Percentiles rank a stretch among this genome's conserved stretches.
Evolutionary conservation across 2,329 filamentous ascomycete genomes (phyloP).

Genomic region (Epicoccum sorghinum): DNA sequence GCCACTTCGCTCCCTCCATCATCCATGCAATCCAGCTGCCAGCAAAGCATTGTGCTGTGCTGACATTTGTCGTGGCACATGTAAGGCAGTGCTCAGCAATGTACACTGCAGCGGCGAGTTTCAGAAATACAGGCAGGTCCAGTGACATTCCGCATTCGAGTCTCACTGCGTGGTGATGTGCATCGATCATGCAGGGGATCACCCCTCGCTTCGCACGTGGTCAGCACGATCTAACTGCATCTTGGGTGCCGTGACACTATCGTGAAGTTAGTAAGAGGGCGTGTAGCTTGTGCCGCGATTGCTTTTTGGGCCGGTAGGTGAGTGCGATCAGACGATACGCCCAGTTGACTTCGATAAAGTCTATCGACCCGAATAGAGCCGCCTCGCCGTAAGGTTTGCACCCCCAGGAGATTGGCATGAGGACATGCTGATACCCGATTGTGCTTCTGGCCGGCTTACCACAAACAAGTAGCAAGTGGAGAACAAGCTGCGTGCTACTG

Average conservation of each 20-base stretch:
- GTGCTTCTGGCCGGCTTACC: not conserved
- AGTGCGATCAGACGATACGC: not conserved
- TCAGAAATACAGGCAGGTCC: conserved; percentile 5
- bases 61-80: not conserved
- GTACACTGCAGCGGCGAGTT: not conserved
- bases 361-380: not conserved
- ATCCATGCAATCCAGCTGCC: no score
- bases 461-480: not conserved
- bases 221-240: conserved; percentile 14
- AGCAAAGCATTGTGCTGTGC: not conserved
- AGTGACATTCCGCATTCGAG: conserved; percentile 4
- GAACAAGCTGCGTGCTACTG: not conserved
- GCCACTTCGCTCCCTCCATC: no score
- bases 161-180: conserved; percentile 13
- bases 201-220: conserved; percentile 17
- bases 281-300: not conserved
- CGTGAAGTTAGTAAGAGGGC: not conserved
- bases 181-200: conserved; percentile 12
- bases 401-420: not conserved
- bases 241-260: not conserved
- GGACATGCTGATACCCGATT: not conserved
- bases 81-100: conserved; percentile 1
- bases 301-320: not conserved
- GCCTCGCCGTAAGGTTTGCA: not conserved
- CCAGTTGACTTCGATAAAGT: not conserved